Base-by-base conservation (phyloP, 2,329 filamentous ascomycete species). In the Colletotrichum caudatum region DNA sequence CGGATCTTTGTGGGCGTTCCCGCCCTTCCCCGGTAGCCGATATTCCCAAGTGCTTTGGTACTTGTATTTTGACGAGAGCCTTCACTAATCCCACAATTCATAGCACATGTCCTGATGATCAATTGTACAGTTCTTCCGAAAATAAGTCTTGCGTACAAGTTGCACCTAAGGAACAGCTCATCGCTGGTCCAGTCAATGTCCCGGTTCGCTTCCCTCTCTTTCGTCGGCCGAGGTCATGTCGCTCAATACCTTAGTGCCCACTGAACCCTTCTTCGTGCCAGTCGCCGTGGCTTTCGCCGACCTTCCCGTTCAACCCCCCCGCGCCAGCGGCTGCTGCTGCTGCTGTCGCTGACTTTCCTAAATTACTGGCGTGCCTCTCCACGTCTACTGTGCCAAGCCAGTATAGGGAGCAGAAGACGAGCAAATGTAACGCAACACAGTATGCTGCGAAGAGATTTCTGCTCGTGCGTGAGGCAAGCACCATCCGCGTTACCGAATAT, bases 381-480 rank as follows among this genome's bases (percentile, higher is more conserved):
- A 90, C 87, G 76, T 94, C 90, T 39, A 86, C 84, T 4, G 89
- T 89, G 71, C 93, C 93, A 78, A 94, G 90, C 89, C 91, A 95
- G 82, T 95, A 98, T 73, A 98, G 84, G 81, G 94, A 92, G 75
- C 92, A 86, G 78, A 99, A 96, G 2, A 98, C 91, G 59, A 99
- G 83, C 56, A 98, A 78, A 83, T 99, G 96, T 75, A 99, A 86
- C 44, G 91, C 94, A 46, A 98, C 84, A 80, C 95, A 97, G 81
- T 99, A 99, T 14, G 89, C 91, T 0, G 95, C 96, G 82, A 99
- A 99, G 71, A 99, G 81, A 80, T 98, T 99, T 74, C 97, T 89
- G 83, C 94, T 98, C 37, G 92, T 93, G 73, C 96, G 87, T 58
- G 94, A 97, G 63, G 95, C 94, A 74, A 99, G 86, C 58, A 99